phyloP scores from a whole-genome alignment of 306 rosid species.

The Castanopsis chinensis region DNA sequence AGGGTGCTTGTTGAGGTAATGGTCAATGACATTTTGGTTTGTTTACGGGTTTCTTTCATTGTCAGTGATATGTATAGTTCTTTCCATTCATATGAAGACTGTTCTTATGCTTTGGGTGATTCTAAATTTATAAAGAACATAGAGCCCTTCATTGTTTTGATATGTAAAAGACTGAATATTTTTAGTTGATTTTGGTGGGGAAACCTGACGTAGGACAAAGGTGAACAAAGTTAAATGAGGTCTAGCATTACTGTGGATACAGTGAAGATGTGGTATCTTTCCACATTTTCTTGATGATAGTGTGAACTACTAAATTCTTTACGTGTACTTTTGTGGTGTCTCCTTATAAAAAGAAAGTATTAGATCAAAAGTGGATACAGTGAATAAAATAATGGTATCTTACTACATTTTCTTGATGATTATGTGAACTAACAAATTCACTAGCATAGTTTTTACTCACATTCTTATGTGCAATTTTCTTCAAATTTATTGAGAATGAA shows the following conservation, averaged over 20 bases:
- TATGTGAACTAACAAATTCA: not conserved
- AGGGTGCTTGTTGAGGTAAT: slow-evolving; percentile 89
- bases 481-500: not conserved
- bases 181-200: not conserved
- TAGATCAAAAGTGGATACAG: not conserved
- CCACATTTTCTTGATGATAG: no score
- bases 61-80: not conserved
- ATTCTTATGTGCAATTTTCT: not conserved
- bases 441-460: not conserved
- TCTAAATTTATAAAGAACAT: not conserved
- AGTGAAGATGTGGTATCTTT: no score
- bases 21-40: not conserved
- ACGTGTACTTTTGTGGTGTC: no score
- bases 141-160: not conserved
- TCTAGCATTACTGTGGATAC: no score
- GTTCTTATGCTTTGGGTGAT: not conserved
- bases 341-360: not conserved
- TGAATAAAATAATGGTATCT: not conserved
- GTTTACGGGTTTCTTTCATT: slow-evolving; percentile 13
- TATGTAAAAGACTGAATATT: not conserved
- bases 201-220: not conserved
- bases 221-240: no score
- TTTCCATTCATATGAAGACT: not conserved
- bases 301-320: not conserved
- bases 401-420: not conserved